These are phyloP conservation scores for Fusarium torreyae DNA, from an alignment of 2,329 filamentous ascomycete species.

Conservation along the genomic window DNA sequence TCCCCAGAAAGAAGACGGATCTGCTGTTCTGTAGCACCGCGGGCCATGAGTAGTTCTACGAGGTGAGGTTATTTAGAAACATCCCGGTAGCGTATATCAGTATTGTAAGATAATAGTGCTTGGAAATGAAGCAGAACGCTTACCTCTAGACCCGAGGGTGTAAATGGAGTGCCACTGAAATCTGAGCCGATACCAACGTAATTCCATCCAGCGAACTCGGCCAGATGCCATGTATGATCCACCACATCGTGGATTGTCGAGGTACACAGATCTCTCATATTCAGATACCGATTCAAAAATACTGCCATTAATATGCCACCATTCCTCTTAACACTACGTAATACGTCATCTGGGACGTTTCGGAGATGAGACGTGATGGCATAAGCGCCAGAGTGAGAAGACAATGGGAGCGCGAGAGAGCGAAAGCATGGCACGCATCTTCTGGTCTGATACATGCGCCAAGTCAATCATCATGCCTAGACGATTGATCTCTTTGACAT, in stretches of 20 bases:
- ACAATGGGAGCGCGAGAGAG: constrained; percentile 49
- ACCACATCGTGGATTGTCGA: constrained; percentile 54
- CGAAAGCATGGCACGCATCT: constrained; percentile 49
- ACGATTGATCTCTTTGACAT: constrained; percentile 55
- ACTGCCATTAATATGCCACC: constrained; percentile 58
- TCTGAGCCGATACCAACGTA: constrained; percentile 57
- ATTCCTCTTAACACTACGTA: constrained; percentile 53
- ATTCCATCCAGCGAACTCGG: constrained; percentile 53
- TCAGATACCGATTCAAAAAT: constrained; percentile 54
- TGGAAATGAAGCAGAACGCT: no score
- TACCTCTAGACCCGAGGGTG: constrained; percentile 44
- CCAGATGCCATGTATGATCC: constrained; percentile 52
- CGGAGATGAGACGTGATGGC: constrained; percentile 51
- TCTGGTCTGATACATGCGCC: constrained; percentile 51
- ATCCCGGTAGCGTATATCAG: constrained; percentile 34
- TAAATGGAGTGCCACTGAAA: constrained; percentile 52
- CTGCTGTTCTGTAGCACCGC: constrained; percentile 51
- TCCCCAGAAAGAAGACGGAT: constrained; percentile 44
- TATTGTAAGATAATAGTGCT: no score
- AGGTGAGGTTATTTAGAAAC: constrained; percentile 55
- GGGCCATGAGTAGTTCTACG: constrained; percentile 48
- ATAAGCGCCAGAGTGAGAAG: constrained; percentile 50
- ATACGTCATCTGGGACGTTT: constrained; percentile 59
- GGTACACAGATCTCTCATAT: constrained; percentile 48
- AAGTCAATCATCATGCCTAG: constrained; percentile 54